Base-by-base conservation (phyloP, 345 rosid genomes). In the Excoecaria cochinchinensis region DNA sequence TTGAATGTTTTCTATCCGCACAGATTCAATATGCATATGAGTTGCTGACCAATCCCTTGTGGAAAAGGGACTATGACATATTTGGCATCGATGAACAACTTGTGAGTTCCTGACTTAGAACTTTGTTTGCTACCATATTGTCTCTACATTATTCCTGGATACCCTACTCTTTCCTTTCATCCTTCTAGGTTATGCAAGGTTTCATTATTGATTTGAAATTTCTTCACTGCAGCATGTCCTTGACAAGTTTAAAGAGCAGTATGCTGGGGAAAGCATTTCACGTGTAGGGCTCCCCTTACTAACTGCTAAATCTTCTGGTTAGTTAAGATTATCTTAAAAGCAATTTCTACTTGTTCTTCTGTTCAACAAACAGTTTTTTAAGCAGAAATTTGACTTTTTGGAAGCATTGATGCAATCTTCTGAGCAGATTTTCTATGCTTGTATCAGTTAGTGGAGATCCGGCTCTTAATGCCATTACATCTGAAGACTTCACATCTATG, bases 21-120 rank as follows among this genome's bases (percentile, higher is more conserved):
- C 91, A 95, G 99, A 82, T 87, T 58, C 92, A 74, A 56, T 92
- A 92, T 85, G 94, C 95, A 36, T 92, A 88, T 76, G 99, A 95
- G 85, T 78, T 95, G 73, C 81, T 95, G 81, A 86, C 78, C 6
- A 86, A 92, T 87, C 85, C 84, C 56, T 66, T 84, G 53, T 90
- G 94, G 97, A 95, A 90, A 88, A 86, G 95, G 77, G 89, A 92
- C 76, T 95, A 90, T 83, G 97, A 91, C 71, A 24, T 86, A 8
- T 95, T 89, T 77, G 88, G 89, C 71, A 81, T 95, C 77, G 97
- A 95, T 75, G 95, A 95, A 83, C 86, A 91, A 59, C 78, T 48
- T 61, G 99, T 92, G 83, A 87, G 97, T 87, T 73, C 40, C 76
- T 74, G 15, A 13, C 25, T 69, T 74, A 48, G 13, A 58, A 24